Evolutionary conservation across 1,139 yeast species (phyloP), one percentile per base, ranked within the genome.

Genomic region (Sugiyamaella paludigena): DNA sequence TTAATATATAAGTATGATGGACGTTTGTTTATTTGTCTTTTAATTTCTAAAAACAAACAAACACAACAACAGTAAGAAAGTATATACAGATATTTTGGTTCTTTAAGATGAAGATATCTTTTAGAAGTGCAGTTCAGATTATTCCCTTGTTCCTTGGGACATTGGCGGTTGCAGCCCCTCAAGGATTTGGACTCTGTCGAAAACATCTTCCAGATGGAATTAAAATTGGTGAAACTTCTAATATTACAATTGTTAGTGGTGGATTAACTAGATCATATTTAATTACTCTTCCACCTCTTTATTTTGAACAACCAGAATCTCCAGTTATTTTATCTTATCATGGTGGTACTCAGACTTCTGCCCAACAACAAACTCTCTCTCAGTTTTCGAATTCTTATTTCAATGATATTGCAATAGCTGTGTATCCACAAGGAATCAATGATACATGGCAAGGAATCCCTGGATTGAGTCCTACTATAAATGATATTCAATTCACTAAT

Each of bases 371-470:
- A 16, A 35, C 13, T 7, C 24, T 43, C 9, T 30, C 29, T 28
- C 47, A 36, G 32, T 35, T 43, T 33, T 27, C 47, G 1, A 29
- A 43, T 15, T 6, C 13, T 8, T 35, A 36, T 19, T 43, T 43
- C 47, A 43, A 43, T 13, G 47, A 43, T 16, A 36, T 43, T 38
- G 42, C 47, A 4, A 27, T 43, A 11, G 47, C 33, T 13, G 35
- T 43, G 12, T 43, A 43, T 15, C 47, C 47, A 12, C 43, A 35
- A 27, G 47, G 47, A 8, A 24, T 43, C 4, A 33, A 27, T 12
- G 44, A 43, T 37, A 12, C 28, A 9, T 43, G 47, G 47, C 45
- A 43, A 29, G 47, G 47, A 12, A 31, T 38, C 19, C 31, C 47
- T 10, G 47, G 43, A 12, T 16, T 26, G 4, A 31, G 15, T 13